A percentile compares a stretch with the other conserved stretches of the same genome.
Conservation (phyloP, 2,329 filamentous ascomycete genomes). For the Colletotrichum chlorophyti region DNA sequence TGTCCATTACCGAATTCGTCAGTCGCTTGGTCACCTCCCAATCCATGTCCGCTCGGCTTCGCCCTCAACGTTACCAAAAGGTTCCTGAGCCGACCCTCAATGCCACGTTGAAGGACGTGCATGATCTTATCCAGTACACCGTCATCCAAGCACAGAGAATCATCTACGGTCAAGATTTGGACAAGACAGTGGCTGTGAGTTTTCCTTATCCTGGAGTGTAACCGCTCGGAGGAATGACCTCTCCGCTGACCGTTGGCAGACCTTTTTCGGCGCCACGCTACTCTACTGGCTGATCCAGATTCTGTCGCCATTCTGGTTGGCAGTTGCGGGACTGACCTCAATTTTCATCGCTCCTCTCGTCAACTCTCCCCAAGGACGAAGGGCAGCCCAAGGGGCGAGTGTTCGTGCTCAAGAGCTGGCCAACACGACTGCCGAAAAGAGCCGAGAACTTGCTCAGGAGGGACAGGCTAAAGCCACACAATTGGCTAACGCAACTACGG, state of each 20-base stretch:
- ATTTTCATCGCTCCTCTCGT: conserved; percentile 13
- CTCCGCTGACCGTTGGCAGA: neutral
- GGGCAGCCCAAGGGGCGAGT: neutral
- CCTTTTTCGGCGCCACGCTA: neutral
- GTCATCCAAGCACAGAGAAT: conserved; percentile 1
- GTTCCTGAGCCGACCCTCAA: conserved; percentile 10
- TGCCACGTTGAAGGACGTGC: conserved; percentile 7
- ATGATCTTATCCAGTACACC: conserved; percentile 13
- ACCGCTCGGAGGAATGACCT: neutral
- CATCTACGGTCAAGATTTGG: conserved; percentile 6
- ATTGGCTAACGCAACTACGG: neutral
- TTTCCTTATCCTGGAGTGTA: neutral
- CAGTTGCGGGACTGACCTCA: neutral
- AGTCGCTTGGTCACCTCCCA: conserved; percentile 6
- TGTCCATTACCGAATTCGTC: conserved; percentile 10
- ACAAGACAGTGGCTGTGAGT: conserved; percentile 10
- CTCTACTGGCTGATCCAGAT: conserved; percentile 3
- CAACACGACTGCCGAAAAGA: neutral
- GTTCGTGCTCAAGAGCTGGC: conserved; percentile 13
- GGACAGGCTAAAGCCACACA: conserved; percentile 6
- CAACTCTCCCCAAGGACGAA: neutral
- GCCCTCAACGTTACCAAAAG: neutral
- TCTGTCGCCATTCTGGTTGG: conserved; percentile 8
- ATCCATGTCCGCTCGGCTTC: conserved; percentile 2
- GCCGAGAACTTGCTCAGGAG: neutral